Percentiles rank a stretch among this genome's conserved stretches.
Evolutionary conservation across 495 filamentous ascomycete species (phyloP).

Genomic region (Hyaloscypha hepaticicola): DNA sequence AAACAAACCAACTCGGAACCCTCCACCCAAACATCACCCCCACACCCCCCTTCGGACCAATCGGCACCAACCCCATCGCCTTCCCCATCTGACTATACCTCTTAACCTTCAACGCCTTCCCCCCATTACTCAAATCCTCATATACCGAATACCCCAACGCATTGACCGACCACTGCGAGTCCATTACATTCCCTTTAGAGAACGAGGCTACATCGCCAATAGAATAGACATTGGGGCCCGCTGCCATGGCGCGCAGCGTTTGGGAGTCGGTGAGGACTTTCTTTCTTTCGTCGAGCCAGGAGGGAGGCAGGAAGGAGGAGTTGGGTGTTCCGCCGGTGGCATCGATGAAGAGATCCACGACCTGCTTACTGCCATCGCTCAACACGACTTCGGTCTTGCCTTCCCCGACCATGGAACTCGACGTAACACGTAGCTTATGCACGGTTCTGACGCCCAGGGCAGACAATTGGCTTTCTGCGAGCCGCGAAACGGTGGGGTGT

Average conservation of each 20-base stretch:
- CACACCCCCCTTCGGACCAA: slow-evolving; percentile 51
- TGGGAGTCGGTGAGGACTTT: slow-evolving; percentile 34
- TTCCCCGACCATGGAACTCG: slow-evolving; percentile 20
- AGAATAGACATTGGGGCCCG: slow-evolving; percentile 35
- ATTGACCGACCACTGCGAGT: slow-evolving; percentile 32
- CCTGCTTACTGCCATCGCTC: slow-evolving; percentile 30
- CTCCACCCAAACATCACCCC: slow-evolving; percentile 53
- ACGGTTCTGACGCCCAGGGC: slow-evolving; percentile 38
- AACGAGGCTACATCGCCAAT: slow-evolving; percentile 38
- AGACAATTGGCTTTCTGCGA: slow-evolving; percentile 35
- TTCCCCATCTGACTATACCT: slow-evolving; percentile 43
- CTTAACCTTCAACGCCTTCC: slow-evolving; percentile 39
- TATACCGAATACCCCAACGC: slow-evolving; percentile 36
- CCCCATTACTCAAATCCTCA: slow-evolving; percentile 33
- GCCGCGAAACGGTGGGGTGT: slow-evolving; percentile 46
- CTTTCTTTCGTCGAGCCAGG: slow-evolving; percentile 31
- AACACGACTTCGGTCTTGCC: slow-evolving; percentile 38
- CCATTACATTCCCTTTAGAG: slow-evolving; percentile 34
- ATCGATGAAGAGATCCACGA: slow-evolving; percentile 42
- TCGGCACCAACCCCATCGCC: slow-evolving; percentile 38
- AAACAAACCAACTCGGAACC: slow-evolving; percentile 55
- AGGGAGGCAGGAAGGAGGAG: slow-evolving; percentile 35
- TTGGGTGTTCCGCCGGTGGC: slow-evolving; percentile 39
- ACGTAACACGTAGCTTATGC: slow-evolving; percentile 29
- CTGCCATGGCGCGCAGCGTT: slow-evolving; percentile 38